phyloP scores from a whole-genome alignment of 2,329 filamentous ascomycete species.

The Rhynchosporium graminicola region DNA sequence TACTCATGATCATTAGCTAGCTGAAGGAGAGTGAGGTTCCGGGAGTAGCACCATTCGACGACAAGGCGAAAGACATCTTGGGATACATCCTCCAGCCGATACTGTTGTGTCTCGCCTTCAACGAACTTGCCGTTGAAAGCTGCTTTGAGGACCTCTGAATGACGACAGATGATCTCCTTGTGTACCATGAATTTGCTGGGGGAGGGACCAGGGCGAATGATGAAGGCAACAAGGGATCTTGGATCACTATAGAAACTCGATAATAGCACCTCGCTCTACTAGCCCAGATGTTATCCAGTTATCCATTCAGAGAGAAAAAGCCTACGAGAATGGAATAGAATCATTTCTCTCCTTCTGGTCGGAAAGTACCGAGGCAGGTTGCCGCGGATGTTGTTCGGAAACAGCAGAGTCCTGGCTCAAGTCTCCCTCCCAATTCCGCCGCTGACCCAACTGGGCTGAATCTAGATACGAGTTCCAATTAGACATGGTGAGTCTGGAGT shows the following conservation, averaged over 20 bases:
- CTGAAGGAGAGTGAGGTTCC: not conserved
- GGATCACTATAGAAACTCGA: not conserved
- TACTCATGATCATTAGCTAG: not conserved
- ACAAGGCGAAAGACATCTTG: not conserved
- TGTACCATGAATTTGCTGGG: not conserved
- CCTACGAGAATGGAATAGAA: too few relatives aligned
- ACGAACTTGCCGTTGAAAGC: not conserved
- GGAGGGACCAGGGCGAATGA: not conserved
- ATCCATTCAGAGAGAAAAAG: too few relatives aligned
- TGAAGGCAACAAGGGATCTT: not conserved
- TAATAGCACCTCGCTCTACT: too few relatives aligned
- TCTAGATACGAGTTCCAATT: not conserved
- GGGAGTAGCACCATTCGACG: not conserved
- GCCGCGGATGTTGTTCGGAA: too few relatives aligned
- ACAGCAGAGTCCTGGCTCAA: too few relatives aligned
- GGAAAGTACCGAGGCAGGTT: too few relatives aligned
- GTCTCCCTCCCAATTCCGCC: too few relatives aligned
- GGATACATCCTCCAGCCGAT: not conserved
- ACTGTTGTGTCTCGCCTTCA: not conserved
- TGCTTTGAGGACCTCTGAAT: not conserved
- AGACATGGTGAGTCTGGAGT: not conserved
- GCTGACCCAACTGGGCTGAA: too few relatives aligned
- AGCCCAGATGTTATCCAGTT: too few relatives aligned
- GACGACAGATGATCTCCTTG: not conserved
- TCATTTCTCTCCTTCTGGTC: too few relatives aligned